These are phyloP conservation scores for Torulaspora pretoriensis DNA, from an alignment of 1,139 yeast genomes.

Conservation along the genomic window DNA sequence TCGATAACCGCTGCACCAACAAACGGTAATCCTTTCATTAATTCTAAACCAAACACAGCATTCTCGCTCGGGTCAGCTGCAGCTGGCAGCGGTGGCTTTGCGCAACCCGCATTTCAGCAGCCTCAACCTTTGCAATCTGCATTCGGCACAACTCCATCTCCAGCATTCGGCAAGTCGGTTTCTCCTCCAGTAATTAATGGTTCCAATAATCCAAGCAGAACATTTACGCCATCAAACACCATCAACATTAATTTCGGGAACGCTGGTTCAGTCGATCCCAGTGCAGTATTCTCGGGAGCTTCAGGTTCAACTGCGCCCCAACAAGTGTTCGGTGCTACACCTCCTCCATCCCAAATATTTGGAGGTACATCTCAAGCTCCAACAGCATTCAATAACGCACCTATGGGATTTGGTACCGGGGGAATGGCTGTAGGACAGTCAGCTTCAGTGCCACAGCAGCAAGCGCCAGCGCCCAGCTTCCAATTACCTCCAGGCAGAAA, in stretches of 20 bases:
- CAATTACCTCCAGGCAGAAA: conserved; percentile 22
- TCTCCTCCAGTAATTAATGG: conserved; percentile 11
- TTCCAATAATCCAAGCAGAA: conserved; percentile 15
- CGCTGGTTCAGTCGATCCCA: conserved; percentile 20
- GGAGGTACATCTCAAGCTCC: conserved; percentile 14
- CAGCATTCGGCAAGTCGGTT: conserved; percentile 17
- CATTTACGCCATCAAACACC: conserved; percentile 27
- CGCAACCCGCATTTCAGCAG: conserved; percentile 4
- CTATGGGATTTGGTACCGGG: conserved; percentile 8
- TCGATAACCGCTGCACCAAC: conserved; percentile 9
- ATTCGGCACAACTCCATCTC: conserved; percentile 15
- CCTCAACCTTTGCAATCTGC: conserved; percentile 6
- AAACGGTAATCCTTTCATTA: conserved; percentile 10
- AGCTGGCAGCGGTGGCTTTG: neutral
- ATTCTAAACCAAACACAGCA: conserved; percentile 4
- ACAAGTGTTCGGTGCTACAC: conserved; percentile 20
- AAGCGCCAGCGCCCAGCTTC: conserved; percentile 9
- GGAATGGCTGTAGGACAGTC: conserved; percentile 8
- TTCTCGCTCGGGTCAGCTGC: conserved; percentile 8
- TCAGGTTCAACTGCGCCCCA: conserved; percentile 15
- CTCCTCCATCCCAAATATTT: conserved; percentile 14
- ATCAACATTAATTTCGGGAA: conserved; percentile 29
- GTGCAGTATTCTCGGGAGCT: conserved; percentile 21
- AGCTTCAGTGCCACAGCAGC: conserved; percentile 8
- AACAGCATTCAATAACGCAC: conserved; percentile 6